A percentile compares a stretch with the other conserved stretches of the same genome.
phyloP scores from a whole-genome alignment of 2,329 filamentous ascomycete genomes.

The Diaporthe australafricana region DNA sequence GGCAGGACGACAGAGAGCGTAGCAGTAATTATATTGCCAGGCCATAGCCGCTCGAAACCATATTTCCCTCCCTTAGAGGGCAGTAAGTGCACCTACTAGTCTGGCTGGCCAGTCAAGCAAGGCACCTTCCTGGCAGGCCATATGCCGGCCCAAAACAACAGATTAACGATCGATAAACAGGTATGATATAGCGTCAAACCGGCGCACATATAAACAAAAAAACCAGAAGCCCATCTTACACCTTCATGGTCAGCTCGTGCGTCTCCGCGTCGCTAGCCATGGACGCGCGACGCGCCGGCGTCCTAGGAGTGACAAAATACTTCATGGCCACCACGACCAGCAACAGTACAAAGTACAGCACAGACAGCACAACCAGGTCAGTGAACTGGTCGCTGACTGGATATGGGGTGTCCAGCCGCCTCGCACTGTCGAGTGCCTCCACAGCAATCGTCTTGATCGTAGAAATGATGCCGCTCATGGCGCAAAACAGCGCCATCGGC shows the following conservation, averaged over 20 bases:
- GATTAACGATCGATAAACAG: too few relatives aligned
- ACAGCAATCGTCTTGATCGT: slow-evolving; percentile 39
- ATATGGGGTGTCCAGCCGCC: slow-evolving; percentile 38
- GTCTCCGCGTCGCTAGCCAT: neutral
- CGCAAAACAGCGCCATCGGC: slow-evolving; percentile 41
- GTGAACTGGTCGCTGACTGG: slow-evolving; percentile 42
- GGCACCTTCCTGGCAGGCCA: too few relatives aligned
- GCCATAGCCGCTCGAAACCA: too few relatives aligned
- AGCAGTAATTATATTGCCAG: too few relatives aligned
- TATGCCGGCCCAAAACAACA: too few relatives aligned
- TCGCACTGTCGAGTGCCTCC: slow-evolving; percentile 3
- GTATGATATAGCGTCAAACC: too few relatives aligned
- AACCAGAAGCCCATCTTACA: neutral
- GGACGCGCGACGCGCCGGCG: neutral
- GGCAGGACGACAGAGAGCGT: too few relatives aligned
- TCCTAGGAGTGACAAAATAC: neutral
- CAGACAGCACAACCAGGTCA: slow-evolving; percentile 41
- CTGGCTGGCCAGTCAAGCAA: too few relatives aligned
- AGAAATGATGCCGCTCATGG: slow-evolving; percentile 40
- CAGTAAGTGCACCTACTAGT: too few relatives aligned
- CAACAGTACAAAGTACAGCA: slow-evolving; percentile 40
- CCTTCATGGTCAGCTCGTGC: neutral
- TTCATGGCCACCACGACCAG: slow-evolving; percentile 22
- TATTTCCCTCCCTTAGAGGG: too few relatives aligned
- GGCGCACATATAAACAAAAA: neutral